Conservation (phyloP, 2,329 filamentous ascomycete species). For the Nannizziopsis arthrosporioides region DNA sequence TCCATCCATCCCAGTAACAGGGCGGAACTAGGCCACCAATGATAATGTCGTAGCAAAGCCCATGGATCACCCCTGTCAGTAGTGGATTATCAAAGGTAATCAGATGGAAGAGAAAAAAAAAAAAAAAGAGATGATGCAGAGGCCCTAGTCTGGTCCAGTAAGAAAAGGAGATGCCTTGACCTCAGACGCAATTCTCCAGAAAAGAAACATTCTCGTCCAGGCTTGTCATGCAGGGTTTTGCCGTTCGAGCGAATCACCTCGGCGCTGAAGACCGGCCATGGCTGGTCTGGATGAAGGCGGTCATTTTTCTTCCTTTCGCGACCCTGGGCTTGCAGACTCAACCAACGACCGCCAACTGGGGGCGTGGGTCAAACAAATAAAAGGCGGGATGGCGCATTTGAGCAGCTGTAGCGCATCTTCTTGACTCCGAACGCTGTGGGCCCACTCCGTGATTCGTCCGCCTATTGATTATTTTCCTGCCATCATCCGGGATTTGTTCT, state of each 20-base stretch:
- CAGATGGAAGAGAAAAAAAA: too few species aligned
- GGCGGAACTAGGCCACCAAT: constrained; percentile 11
- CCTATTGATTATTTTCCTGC: not conserved
- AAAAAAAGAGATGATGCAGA: not conserved
- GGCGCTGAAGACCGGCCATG: not conserved
- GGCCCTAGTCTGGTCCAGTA: too few species aligned
- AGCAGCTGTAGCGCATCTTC: not conserved
- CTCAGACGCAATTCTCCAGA: not conserved
- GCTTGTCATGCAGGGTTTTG: constrained; percentile 9
- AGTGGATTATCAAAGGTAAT: too few species aligned
- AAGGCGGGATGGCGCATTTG: constrained; percentile 10
- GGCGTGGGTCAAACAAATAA: constrained; percentile 11
- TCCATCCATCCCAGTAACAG: not conserved
- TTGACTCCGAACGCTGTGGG: constrained; percentile 3
- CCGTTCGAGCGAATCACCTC: constrained; percentile 4
- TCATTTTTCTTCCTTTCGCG: constrained; percentile 2
- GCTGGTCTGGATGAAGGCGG: constrained; percentile 1
- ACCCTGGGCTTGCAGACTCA: not conserved
- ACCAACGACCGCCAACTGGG: not conserved
- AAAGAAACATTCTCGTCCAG: constrained; percentile 4
- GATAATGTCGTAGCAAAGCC: not conserved
- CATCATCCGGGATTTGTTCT: not conserved
- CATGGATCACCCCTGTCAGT: constrained; percentile 3
- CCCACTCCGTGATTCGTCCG: not conserved
- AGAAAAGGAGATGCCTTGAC: not conserved